These are phyloP conservation scores for Lagerstroemia speciosa DNA, from an alignment of 345 rosid species.

Conservation along the genomic window DNA sequence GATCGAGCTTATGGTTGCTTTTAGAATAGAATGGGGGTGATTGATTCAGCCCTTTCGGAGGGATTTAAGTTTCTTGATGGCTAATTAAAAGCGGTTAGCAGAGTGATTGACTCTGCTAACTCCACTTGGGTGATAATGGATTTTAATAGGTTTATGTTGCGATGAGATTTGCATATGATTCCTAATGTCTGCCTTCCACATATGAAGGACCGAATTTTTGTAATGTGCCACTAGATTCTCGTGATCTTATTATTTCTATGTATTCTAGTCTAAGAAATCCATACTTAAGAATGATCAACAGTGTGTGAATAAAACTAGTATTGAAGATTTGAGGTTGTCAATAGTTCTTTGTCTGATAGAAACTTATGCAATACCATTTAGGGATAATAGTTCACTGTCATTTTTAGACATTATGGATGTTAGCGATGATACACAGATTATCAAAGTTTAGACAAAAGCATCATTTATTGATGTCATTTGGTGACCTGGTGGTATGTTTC, in stretches of 20 bases:
- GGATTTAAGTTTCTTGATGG: not conserved
- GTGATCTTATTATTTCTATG: not conserved
- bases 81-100: not conserved
- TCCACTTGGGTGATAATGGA: not conserved
- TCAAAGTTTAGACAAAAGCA: too few species aligned
- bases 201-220: not conserved
- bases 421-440: too few species aligned
- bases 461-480: too few species aligned
- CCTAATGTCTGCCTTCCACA: not conserved
- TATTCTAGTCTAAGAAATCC: not conserved
- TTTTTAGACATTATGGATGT: too few species aligned
- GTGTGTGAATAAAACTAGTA: not conserved
- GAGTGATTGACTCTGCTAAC: too few species aligned
- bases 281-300: not conserved
- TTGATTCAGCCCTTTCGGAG: not conserved
- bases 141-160: not conserved
- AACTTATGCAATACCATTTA: not conserved
- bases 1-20: not conserved
- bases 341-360: too few species aligned
- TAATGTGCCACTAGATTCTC: not conserved
- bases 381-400: too few species aligned
- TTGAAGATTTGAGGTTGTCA: not conserved
- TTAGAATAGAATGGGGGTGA: not conserved
- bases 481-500: too few species aligned
- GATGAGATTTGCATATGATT: not conserved